These are phyloP conservation scores for Colletotrichum orbiculare DNA, from an alignment of 2,329 filamentous ascomycete species.

Conservation along the genomic window DNA sequence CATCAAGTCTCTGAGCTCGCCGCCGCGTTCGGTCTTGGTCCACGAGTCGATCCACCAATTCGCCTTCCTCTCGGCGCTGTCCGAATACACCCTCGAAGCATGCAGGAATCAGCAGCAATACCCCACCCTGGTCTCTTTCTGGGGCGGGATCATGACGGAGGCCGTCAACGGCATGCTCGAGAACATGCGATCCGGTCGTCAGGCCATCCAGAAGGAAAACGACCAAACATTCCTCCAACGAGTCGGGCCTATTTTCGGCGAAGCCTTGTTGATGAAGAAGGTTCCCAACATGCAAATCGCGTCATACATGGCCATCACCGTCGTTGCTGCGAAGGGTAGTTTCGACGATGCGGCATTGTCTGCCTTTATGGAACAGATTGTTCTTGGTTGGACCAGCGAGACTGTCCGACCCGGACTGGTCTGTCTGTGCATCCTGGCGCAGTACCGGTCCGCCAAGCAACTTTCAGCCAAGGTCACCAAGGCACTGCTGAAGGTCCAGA, in stretches of 20 bases:
- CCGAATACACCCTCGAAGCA: constrained; percentile 80
- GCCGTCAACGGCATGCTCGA: constrained; percentile 86
- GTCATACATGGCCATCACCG: constrained; percentile 89
- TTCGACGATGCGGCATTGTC: constrained; percentile 85
- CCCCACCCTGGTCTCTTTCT: constrained; percentile 84
- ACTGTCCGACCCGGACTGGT: constrained; percentile 80
- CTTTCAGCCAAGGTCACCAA: constrained; percentile 78
- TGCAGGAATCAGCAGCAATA: constrained; percentile 79
- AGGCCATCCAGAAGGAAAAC: constrained; percentile 80
- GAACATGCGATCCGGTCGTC: constrained; percentile 78
- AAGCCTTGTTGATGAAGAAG: constrained; percentile 79
- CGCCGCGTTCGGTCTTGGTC: constrained; percentile 84
- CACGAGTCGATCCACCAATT: constrained; percentile 84
- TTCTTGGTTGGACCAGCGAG: constrained; percentile 78
- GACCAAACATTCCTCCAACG: constrained; percentile 80
- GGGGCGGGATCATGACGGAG: constrained; percentile 89
- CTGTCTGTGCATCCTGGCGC: constrained; percentile 83
- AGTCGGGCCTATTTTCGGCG: constrained; percentile 77
- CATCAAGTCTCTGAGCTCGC: constrained; percentile 78
- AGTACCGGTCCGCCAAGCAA: constrained; percentile 77
- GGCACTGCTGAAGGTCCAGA: constrained; percentile 71
- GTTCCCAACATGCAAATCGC: constrained; percentile 84
- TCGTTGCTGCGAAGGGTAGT: constrained; percentile 84
- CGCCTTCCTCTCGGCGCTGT: constrained; percentile 80
- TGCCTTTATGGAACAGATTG: constrained; percentile 89